Conservation (phyloP, 371 early-diverging fungal genomes). For the Lichtheimia hyalospora region DNA sequence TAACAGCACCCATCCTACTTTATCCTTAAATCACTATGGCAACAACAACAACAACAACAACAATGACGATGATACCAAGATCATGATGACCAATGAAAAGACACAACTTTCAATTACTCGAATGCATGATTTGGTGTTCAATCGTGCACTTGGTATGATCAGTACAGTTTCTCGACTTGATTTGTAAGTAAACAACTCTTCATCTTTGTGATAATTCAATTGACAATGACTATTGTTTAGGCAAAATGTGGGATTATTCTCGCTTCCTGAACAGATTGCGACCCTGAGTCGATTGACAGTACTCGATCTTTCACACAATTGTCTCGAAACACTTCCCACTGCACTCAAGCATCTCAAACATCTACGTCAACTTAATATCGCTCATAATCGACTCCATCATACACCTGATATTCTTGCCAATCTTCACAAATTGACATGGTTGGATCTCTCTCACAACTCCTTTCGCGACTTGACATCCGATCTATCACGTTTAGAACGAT, state of each 20-base stretch:
- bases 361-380: slow-evolving; percentile 34
- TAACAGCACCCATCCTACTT: background rate
- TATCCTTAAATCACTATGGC: background rate
- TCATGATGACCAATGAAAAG: slow-evolving; percentile 1
- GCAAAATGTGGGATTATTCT: slow-evolving; percentile 23
- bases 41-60: background rate
- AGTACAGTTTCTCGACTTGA: slow-evolving; percentile 30
- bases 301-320: slow-evolving; percentile 46
- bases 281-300: slow-evolving; percentile 27
- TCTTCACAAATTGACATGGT: slow-evolving; percentile 23
- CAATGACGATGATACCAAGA: too few species aligned
- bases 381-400: slow-evolving; percentile 24
- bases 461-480: slow-evolving; percentile 32
- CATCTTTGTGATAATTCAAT: background rate
- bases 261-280: slow-evolving; percentile 30
- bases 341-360: slow-evolving; percentile 30
- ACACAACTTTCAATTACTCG: slow-evolving; percentile 1
- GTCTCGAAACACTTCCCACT: slow-evolving; percentile 29
- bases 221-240: slow-evolving; percentile 7
- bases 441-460: slow-evolving; percentile 55
- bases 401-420: slow-evolving; percentile 16
- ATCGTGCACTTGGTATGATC: slow-evolving; percentile 24
- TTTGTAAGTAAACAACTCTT: slow-evolving; percentile 24
- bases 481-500: slow-evolving; percentile 13
- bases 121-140: slow-evolving; percentile 19